Evolutionary conservation across 177 flowering plant species (phyloP).

Genomic region (Vitis hybrid): DNA sequence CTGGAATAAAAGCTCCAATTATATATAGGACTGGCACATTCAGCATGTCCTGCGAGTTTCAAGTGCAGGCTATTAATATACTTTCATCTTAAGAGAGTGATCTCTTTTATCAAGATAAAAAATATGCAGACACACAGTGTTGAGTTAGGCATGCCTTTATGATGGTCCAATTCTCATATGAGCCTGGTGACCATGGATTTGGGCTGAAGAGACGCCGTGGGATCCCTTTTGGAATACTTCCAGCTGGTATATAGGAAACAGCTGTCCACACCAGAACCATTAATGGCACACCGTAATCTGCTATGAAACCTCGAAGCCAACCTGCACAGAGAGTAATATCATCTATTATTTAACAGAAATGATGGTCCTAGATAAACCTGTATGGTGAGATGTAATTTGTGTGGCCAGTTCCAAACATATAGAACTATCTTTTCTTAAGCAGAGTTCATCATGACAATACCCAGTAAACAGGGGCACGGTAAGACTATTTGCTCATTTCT

Average conservation of each 20-base stretch:
- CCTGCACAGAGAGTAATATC: conserved; percentile 17
- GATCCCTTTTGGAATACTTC: conserved; percentile 31
- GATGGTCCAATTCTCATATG: conserved; percentile 41
- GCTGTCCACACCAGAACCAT: conserved; percentile 50
- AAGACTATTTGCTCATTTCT: too few relatives aligned
- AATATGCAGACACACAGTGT: not conserved
- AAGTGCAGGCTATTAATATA: not conserved
- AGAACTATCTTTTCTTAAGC: not conserved
- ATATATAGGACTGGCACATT: conserved; percentile 37
- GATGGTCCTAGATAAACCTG: not conserved
- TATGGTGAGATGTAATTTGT: not conserved
- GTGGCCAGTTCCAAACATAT: not conserved
- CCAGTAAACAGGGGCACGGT: too few relatives aligned
- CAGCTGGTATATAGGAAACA: conserved; percentile 29
- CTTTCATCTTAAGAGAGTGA: not conserved
- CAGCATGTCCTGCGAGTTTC: conserved; percentile 32
- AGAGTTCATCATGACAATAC: not conserved
- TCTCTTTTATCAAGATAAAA: not conserved
- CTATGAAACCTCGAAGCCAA: conserved; percentile 34
- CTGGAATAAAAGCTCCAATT: conserved; percentile 45
- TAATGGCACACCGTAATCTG: conserved; percentile 49
- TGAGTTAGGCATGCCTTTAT: conserved; percentile 25
- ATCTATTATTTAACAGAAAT: not conserved
- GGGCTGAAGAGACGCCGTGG: conserved; percentile 43
- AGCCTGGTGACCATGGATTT: conserved; percentile 37